Percentiles rank a stretch among this genome's conserved stretches.
Conservation (phyloP, 2,329 filamentous ascomycete species). For the Penicillium sp. region DNA sequence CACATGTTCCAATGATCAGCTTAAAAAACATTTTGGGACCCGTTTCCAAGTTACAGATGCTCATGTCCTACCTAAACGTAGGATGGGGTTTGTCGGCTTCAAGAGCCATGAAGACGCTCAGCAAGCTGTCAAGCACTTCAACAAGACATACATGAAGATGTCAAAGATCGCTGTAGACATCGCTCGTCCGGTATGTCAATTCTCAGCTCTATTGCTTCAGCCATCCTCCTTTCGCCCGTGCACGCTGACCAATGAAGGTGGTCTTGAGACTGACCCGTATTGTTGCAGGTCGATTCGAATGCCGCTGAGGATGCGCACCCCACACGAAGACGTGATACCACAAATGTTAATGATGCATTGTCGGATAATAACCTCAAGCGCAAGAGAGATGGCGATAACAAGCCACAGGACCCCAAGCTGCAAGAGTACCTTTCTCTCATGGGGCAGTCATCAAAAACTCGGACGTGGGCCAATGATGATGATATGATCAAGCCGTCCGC, state of each 20-base stretch:
- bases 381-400: constrained; percentile 55
- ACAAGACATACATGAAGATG: constrained; percentile 93
- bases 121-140: constrained; percentile 89
- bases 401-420: constrained; percentile 70
- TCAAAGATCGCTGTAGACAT: constrained; percentile 88
- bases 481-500: constrained; percentile 32
- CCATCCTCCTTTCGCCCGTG: constrained; percentile 25
- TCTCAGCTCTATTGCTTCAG: constrained; percentile 14
- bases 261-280: constrained; percentile 42
- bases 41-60: constrained; percentile 81
- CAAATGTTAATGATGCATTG: constrained; percentile 17
- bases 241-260: constrained; percentile 41
- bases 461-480: constrained; percentile 61
- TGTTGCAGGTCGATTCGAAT: constrained; percentile 42
- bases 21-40: constrained; percentile 83
- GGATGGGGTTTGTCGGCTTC: constrained; percentile 95
- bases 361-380: constrained; percentile 39
- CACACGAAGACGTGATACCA: constrained; percentile 23
- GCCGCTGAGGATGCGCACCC: constrained; percentile 28
- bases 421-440: constrained; percentile 84
- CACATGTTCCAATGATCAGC: constrained; percentile 77
- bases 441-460: constrained; percentile 65
- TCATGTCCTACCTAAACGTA: constrained; percentile 82
- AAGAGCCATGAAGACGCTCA: constrained; percentile 76
- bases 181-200: constrained; percentile 68